Conservation (phyloP, 2,329 filamentous ascomycete genomes). For the Hymenoscyphus infarciens region DNA sequence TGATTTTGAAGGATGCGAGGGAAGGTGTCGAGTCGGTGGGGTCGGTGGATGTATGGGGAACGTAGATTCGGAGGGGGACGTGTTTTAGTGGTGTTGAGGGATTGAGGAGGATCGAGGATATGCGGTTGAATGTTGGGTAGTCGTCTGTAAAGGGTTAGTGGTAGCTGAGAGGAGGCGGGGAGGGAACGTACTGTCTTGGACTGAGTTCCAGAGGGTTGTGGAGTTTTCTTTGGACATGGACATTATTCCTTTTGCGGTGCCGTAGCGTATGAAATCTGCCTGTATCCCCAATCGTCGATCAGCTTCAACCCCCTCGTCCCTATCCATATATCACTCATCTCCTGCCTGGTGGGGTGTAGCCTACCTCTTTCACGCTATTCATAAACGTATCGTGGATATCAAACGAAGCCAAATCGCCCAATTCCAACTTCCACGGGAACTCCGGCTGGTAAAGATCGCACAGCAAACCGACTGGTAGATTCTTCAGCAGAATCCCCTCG, state of each 20-base stretch:
- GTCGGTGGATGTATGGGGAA: constrained; percentile 63
- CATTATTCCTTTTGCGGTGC: constrained; percentile 70
- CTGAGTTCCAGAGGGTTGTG: constrained; percentile 61
- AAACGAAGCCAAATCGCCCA: constrained; percentile 54
- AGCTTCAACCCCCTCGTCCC: too few relatives aligned
- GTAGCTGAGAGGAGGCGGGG: neutral
- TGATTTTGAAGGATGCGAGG: constrained; percentile 60
- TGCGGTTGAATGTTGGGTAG: constrained; percentile 64
- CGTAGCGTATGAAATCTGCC: constrained; percentile 63
- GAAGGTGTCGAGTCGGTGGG: constrained; percentile 44
- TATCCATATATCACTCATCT: neutral
- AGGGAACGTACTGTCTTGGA: constrained; percentile 53
- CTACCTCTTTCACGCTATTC: constrained; percentile 64
- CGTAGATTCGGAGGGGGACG: constrained; percentile 84
- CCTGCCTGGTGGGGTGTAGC: neutral
- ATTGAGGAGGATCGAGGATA: constrained; percentile 75
- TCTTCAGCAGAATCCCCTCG: constrained; percentile 65
- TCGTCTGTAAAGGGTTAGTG: constrained; percentile 54
- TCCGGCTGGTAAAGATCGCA: constrained; percentile 58
- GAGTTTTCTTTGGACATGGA: constrained; percentile 66
- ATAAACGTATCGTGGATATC: constrained; percentile 59
- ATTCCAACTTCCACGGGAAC: constrained; percentile 59
- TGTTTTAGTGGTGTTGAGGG: constrained; percentile 71
- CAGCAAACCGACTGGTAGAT: constrained; percentile 65
- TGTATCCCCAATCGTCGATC: constrained; percentile 9